These are phyloP conservation scores for Bassia scoparia DNA, from an alignment of 148 eudicot genomes.

Conservation along the genomic window DNA sequence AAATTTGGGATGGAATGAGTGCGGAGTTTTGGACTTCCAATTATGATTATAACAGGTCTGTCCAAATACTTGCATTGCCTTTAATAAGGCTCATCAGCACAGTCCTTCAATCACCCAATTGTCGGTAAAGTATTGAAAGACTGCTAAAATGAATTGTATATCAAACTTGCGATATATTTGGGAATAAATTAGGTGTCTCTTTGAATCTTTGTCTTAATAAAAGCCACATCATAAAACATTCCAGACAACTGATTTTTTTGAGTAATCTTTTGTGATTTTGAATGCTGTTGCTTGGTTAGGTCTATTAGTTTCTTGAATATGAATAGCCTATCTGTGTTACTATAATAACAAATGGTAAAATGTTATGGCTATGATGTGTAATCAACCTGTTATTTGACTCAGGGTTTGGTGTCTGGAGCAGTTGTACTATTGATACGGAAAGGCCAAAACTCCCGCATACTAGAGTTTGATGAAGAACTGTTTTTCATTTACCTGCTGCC, in stretches of 20 bases:
- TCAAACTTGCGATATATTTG: neutral
- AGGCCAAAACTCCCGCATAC: constrained; percentile 62
- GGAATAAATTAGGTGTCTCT: neutral
- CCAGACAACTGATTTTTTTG: neutral
- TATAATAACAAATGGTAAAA: neutral
- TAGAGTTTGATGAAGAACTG: constrained; percentile 81
- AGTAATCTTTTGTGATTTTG: neutral
- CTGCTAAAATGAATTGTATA: neutral
- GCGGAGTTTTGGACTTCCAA: neutral
- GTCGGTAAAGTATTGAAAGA: neutral
- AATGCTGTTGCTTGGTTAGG: neutral
- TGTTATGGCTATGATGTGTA: constrained; percentile 8
- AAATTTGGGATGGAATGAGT: neutral
- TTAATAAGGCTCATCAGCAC: neutral
- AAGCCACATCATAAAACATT: neutral
- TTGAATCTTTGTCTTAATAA: neutral
- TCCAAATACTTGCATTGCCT: neutral
- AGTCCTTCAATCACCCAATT: neutral
- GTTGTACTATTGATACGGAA: constrained; percentile 55
- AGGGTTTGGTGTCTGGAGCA: constrained; percentile 71
- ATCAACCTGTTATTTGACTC: constrained; percentile 12
- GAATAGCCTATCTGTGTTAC: constrained; percentile 9
- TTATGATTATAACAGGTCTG: neutral
- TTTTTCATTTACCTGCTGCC: constrained; percentile 95
- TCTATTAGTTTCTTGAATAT: neutral